Evolutionary conservation across 331 rosid species (phyloP).

Genomic region (Spiraea crenata): DNA sequence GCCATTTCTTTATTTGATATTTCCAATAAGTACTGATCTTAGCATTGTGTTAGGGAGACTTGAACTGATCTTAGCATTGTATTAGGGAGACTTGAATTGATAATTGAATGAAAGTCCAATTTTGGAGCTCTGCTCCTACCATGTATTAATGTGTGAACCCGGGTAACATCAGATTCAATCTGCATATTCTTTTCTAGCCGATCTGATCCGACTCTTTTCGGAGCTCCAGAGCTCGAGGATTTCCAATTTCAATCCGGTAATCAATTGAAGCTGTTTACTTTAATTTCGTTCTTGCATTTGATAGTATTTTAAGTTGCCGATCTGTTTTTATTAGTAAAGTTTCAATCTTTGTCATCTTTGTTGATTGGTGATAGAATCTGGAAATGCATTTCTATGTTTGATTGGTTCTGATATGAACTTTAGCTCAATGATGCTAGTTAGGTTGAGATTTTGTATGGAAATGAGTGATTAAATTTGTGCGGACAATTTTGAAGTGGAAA

Average conservation of each 20-base stretch:
- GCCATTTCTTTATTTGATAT: too few species aligned
- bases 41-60: too few species aligned
- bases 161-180: too few species aligned
- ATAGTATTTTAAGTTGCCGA: neutral
- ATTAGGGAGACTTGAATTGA: too few species aligned
- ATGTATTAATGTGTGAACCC: too few species aligned
- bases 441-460: neutral
- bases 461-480: neutral
- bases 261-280: neutral
- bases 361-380: neutral
- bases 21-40: too few species aligned
- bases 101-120: too few species aligned
- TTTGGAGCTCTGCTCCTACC: too few species aligned
- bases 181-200: constrained; percentile 24
- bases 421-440: constrained; percentile 7
- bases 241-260: constrained; percentile 14
- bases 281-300: neutral
- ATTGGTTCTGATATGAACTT: neutral
- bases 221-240: constrained; percentile 18
- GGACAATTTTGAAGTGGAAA: neutral
- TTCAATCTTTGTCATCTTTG: too few species aligned
- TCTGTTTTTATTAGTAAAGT: neutral
- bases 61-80: too few species aligned
- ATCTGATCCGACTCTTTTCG: constrained; percentile 34
- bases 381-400: neutral